These are phyloP conservation scores for Hura crepitans DNA, from an alignment of 441 rosid species.

Conservation along the genomic window DNA sequence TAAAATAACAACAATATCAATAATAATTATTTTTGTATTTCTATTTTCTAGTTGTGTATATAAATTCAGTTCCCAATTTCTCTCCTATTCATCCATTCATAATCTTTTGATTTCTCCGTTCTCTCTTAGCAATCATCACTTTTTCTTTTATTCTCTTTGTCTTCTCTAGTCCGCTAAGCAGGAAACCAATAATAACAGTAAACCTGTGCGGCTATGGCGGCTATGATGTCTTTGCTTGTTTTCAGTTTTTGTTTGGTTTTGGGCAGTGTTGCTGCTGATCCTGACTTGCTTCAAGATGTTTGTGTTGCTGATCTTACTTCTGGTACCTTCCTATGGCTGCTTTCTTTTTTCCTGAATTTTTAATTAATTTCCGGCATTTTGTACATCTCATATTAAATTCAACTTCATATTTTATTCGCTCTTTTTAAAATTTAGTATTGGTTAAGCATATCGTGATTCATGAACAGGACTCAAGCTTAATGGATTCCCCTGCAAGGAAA, in stretches of 20 bases:
- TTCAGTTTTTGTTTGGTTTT: conserved; percentile 25
- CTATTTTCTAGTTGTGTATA: neutral
- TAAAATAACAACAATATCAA: neutral
- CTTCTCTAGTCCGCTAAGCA: too few relatives aligned
- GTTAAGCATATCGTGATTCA: too few relatives aligned
- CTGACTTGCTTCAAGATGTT: conserved; percentile 57
- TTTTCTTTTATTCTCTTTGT: neutral
- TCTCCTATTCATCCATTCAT: neutral
- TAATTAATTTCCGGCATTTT: too few relatives aligned
- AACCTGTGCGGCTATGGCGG: conserved; percentile 15
- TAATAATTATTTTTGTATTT: neutral
- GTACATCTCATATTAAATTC: too few relatives aligned
- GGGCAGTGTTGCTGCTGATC: conserved; percentile 34
- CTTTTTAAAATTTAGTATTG: neutral
- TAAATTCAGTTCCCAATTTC: neutral
- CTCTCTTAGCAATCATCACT: neutral
- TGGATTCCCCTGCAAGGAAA: conserved; percentile 47
- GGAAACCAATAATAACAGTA: neutral
- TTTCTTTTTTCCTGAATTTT: too few relatives aligned
- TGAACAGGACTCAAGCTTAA: conserved; percentile 37
- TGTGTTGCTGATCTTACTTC: conserved; percentile 51
- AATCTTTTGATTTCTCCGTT: neutral
- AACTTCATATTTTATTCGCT: neutral
- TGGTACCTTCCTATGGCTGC: conserved; percentile 28
- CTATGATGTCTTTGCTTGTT: conserved; percentile 17